phyloP scores from a whole-genome alignment of 805 yeast genomes.

The Hanseniaspora singularis region DNA sequence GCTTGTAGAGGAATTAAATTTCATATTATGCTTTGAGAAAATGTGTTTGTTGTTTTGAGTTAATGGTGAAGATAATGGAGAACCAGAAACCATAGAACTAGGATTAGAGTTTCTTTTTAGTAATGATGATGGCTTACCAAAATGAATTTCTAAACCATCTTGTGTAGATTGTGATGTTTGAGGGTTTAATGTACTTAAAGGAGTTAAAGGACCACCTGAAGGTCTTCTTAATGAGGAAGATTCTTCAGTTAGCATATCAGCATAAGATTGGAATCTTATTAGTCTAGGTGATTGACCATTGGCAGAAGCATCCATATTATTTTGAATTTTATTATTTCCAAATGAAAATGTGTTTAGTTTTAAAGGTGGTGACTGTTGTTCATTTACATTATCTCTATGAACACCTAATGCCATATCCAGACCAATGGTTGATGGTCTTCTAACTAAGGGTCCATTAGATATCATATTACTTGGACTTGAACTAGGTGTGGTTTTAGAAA shows the following conservation, averaged over 20 bases:
- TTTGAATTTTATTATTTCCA: too few relatives aligned
- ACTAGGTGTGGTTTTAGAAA: neutral
- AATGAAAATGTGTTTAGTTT: slow-evolving; percentile 19
- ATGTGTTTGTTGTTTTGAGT: too few relatives aligned
- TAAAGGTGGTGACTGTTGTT: slow-evolving; percentile 18
- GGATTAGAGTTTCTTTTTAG: slow-evolving; percentile 15
- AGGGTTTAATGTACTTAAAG: slow-evolving; percentile 18
- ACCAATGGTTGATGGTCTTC: slow-evolving; percentile 41
- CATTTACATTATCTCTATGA: neutral
- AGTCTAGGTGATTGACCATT: slow-evolving; percentile 19
- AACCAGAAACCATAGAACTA: slow-evolving; percentile 15
- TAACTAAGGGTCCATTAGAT: slow-evolving; percentile 24
- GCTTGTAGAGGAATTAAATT: slow-evolving; percentile 17
- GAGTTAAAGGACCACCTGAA: slow-evolving; percentile 26
- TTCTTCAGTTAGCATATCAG: slow-evolving; percentile 64
- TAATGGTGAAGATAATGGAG: slow-evolving; percentile 18
- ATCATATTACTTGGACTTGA: neutral
- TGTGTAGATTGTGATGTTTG: slow-evolving; percentile 18
- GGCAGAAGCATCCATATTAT: too few relatives aligned
- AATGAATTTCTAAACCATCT: slow-evolving; percentile 15
- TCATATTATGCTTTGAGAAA: too few relatives aligned
- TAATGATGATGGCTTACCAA: slow-evolving; percentile 13
- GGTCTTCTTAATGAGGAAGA: slow-evolving; percentile 52
- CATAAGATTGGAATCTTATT: slow-evolving; percentile 56
- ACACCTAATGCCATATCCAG: slow-evolving; percentile 16